These are phyloP conservation scores for Sugiyamaella sp. DNA, from an alignment of 1,139 yeast species.

Conservation along the genomic window DNA sequence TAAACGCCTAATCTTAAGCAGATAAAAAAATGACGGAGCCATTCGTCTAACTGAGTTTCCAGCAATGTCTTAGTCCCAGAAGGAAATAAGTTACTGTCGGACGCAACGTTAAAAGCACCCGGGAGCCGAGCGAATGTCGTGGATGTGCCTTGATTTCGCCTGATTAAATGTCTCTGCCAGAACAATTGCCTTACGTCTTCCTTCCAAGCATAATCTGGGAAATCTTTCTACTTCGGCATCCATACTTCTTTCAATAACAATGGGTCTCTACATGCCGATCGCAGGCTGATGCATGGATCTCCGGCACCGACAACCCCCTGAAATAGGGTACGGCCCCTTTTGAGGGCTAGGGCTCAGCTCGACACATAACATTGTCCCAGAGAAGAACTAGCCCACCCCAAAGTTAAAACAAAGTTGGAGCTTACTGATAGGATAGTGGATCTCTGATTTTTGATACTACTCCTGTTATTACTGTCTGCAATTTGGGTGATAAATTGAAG, in stretches of 20 bases:
- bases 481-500: too few relatives aligned
- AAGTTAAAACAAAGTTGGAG: constrained; percentile 11
- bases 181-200: background rate
- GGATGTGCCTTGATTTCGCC: too few relatives aligned
- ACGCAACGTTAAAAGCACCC: background rate
- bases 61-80: background rate
- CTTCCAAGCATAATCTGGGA: background rate
- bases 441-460: background rate
- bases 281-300: background rate
- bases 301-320: background rate
- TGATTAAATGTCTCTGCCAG: background rate
- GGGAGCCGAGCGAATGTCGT: too few relatives aligned
- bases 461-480: too few relatives aligned
- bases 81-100: background rate
- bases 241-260: background rate
- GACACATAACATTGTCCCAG: too few relatives aligned
- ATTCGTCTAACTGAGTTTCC: background rate
- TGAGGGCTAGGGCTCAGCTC: background rate
- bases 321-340: constrained; percentile 1
- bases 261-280: constrained; percentile 1
- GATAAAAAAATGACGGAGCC: background rate
- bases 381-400: background rate
- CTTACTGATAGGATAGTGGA: background rate
- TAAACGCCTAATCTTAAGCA: background rate
- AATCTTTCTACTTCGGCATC: background rate